Evolutionary conservation across 352 stramenopile genomes (phyloP).

Genomic region (Pythium rishiriense): DNA sequence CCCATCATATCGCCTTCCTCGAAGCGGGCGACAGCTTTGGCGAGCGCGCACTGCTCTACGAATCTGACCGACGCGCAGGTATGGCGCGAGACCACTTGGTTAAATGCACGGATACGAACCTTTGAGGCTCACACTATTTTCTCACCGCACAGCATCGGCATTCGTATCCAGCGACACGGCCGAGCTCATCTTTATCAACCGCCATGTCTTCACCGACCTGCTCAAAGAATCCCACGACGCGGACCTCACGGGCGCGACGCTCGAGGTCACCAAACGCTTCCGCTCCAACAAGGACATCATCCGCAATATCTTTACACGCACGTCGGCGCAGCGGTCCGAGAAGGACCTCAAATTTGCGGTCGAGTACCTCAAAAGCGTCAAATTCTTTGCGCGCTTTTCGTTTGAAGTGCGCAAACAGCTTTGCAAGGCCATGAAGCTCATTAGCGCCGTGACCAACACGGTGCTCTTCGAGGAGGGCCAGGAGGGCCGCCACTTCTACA

Average conservation of each 20-base stretch:
- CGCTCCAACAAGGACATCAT: conserved; percentile 88
- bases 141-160: conserved; percentile 41
- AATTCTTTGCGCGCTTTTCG: conserved; percentile 85
- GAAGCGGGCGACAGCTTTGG: conserved; percentile 72
- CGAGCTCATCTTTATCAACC: conserved; percentile 75
- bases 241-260: conserved; percentile 34
- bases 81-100: no score
- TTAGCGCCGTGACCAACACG: conserved; percentile 78
- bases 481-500: conserved; percentile 79
- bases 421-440: conserved; percentile 78
- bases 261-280: conserved; percentile 80
- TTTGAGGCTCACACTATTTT: no score
- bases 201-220: conserved; percentile 63
- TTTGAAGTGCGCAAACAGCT: conserved; percentile 87
- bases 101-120: neutral
- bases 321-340: conserved; percentile 64
- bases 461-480: conserved; percentile 82
- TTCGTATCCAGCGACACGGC: conserved; percentile 44
- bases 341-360: conserved; percentile 86
- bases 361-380: conserved; percentile 85
- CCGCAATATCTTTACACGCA: conserved; percentile 80
- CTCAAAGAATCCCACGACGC: conserved; percentile 62
- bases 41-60: conserved; percentile 66
- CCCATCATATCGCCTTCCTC: conserved; percentile 46
- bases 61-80: conserved; percentile 63